phyloP scores from a whole-genome alignment of 2,329 filamentous ascomycete species.

The Alternaria arborescens region DNA sequence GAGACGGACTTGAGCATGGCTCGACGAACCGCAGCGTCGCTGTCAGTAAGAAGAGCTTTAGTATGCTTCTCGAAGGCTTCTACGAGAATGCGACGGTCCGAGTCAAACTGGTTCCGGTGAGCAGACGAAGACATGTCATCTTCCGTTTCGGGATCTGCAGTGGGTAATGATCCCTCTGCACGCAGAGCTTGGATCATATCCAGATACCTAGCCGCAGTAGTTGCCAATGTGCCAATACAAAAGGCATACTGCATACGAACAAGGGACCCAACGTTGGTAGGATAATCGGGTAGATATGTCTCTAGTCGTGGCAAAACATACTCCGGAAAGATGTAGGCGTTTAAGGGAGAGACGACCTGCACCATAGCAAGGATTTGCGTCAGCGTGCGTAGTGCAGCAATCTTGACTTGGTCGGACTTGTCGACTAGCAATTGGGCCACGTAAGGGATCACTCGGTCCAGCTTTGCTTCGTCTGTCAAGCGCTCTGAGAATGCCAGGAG shows the following conservation, averaged over 20 bases:
- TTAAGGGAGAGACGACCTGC: slow-evolving; percentile 80
- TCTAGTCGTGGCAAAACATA: slow-evolving; percentile 70
- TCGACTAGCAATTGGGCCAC: slow-evolving; percentile 84
- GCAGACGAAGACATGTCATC: slow-evolving; percentile 73
- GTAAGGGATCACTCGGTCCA: slow-evolving; percentile 92
- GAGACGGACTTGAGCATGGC: slow-evolving; percentile 93
- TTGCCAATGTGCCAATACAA: slow-evolving; percentile 86
- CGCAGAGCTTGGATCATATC: slow-evolving; percentile 90
- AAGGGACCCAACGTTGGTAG: slow-evolving; percentile 64
- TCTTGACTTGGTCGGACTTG: slow-evolving; percentile 81
- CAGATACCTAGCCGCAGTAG: slow-evolving; percentile 83
- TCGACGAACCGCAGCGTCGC: slow-evolving; percentile 83
- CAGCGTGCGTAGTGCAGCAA: slow-evolving; percentile 84
- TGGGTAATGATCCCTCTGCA: slow-evolving; percentile 81
- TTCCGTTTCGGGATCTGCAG: slow-evolving; percentile 81
- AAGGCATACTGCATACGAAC: slow-evolving; percentile 93
- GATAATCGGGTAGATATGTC: slow-evolving; percentile 62
- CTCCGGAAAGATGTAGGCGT: slow-evolving; percentile 72
- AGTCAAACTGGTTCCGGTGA: slow-evolving; percentile 86
- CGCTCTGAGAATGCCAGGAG: slow-evolving; percentile 90
- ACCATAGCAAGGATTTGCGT: slow-evolving; percentile 86
- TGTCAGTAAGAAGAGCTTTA: slow-evolving; percentile 87
- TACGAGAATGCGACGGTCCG: slow-evolving; percentile 82
- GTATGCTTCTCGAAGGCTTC: slow-evolving; percentile 87
- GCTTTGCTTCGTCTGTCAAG: slow-evolving; percentile 91